Conservation (phyloP, 164 flowering plant genomes). For the Magnolia kwangsiensis region DNA sequence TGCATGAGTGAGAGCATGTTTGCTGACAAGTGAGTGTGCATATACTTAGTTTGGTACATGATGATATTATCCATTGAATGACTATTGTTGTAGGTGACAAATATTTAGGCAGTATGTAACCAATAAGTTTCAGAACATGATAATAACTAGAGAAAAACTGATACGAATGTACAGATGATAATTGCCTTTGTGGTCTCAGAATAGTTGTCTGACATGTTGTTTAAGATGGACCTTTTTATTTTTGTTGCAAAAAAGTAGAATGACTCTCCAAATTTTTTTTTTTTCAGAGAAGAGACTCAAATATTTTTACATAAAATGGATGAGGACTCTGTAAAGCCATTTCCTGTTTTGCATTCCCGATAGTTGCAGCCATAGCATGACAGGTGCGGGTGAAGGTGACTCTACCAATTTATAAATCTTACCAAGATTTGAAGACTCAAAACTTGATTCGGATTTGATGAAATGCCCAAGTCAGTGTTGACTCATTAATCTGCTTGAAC, state of each 20-base stretch:
- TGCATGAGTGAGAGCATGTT: no score
- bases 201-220: background rate
- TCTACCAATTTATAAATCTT: no score
- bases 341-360: conserved; percentile 23
- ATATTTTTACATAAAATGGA: conserved; percentile 47
- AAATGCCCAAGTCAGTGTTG: no score
- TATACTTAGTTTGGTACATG: background rate
- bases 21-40: background rate
- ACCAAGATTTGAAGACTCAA: no score
- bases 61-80: background rate
- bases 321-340: conserved; percentile 14
- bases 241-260: background rate
- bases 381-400: background rate
- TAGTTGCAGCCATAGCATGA: background rate
- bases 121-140: background rate
- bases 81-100: background rate
- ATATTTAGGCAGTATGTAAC: background rate
- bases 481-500: no score
- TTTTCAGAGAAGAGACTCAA: conserved; percentile 50
- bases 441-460: no score
- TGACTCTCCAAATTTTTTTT: background rate
- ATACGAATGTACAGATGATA: no score
- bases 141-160: no score
- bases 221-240: background rate
- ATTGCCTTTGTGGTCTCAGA: background rate